phyloP scores from a whole-genome alignment of 2,329 filamentous ascomycete species.

The Westerdykella ornata region DNA sequence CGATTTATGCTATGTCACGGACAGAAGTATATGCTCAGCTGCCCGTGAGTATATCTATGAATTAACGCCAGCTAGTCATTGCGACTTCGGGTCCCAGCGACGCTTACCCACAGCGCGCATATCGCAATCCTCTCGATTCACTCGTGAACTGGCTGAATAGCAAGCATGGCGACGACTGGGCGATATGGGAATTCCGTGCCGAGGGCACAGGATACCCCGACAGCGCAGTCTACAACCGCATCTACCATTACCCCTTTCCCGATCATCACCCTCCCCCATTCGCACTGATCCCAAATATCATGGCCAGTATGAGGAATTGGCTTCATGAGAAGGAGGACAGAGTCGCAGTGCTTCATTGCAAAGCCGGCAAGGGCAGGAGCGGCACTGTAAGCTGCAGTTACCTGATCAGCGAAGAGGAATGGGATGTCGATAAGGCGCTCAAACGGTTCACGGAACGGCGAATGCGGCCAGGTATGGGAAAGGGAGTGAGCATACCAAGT shows the following conservation, averaged over 20 bases:
- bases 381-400: conserved; percentile 85
- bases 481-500: conserved; percentile 86
- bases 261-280: conserved; percentile 98
- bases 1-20: conserved; percentile 92
- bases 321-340: conserved; percentile 49
- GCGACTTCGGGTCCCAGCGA: conserved; percentile 81
- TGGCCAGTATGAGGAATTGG: conserved; percentile 92
- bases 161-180: conserved; percentile 74
- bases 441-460: conserved; percentile 69
- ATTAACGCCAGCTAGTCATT: conserved; percentile 42
- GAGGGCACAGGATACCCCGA: conserved; percentile 96
- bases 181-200: conserved; percentile 95
- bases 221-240: conserved; percentile 73
- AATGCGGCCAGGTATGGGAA: conserved; percentile 84
- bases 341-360: conserved; percentile 91
- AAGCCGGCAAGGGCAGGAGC: conserved; percentile 90
- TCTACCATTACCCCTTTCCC: conserved; percentile 91
- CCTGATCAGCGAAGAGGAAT: conserved; percentile 77
- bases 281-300: conserved; percentile 74
- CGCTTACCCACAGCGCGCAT: conserved; percentile 83
- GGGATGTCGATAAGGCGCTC: conserved; percentile 58
- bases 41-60: conserved; percentile 14
- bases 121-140: conserved; percentile 84
- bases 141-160: conserved; percentile 82
- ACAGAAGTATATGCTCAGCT: conserved; percentile 59